A percentile compares a stretch with the other conserved stretches of the same genome.
Evolutionary conservation across 1,139 yeast genomes (phyloP).

Genomic region (Geotrichum fermentans): DNA sequence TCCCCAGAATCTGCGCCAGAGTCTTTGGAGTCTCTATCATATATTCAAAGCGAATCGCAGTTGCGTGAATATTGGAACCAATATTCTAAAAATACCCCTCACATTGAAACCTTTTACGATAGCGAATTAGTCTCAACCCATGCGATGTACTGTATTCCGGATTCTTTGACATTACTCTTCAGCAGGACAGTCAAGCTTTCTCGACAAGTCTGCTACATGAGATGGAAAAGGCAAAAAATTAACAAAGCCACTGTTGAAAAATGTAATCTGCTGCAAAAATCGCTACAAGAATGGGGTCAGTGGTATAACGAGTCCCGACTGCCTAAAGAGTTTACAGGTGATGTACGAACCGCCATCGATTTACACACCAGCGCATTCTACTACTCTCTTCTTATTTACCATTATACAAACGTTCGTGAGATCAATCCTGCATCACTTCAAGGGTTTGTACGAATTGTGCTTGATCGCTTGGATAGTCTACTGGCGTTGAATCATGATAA

Average conservation of each 20-base stretch:
- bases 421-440: conserved; percentile 52
- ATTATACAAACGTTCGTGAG: conserved; percentile 59
- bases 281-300: conserved; percentile 58
- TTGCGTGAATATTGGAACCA: conserved; percentile 32
- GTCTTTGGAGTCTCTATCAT: conserved; percentile 24
- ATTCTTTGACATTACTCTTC: conserved; percentile 67
- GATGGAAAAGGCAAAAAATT: conserved; percentile 31
- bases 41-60: conserved; percentile 30
- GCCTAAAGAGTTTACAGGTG: conserved; percentile 29
- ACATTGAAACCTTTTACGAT: conserved; percentile 30
- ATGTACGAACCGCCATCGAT: conserved; percentile 58
- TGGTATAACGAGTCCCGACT: conserved; percentile 28
- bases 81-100: conserved; percentile 21
- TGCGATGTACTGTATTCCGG: conserved; percentile 80
- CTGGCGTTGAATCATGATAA: conserved; percentile 49
- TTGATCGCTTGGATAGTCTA: conserved; percentile 61
- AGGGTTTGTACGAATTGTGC: conserved; percentile 54
- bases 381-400: conserved; percentile 70
- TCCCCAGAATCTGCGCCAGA: conserved; percentile 1
- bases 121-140: conserved; percentile 59
- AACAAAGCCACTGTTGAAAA: conserved; percentile 46
- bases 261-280: conserved; percentile 48
- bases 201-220: conserved; percentile 55
- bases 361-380: conserved; percentile 81
- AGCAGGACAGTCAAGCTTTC: conserved; percentile 45